A percentile compares a stretch with the other conserved stretches of the same genome.
These are phyloP conservation scores for Trichoderma cornu-damae DNA, from an alignment of 2,329 filamentous ascomycete species.

Conservation along the genomic window DNA sequence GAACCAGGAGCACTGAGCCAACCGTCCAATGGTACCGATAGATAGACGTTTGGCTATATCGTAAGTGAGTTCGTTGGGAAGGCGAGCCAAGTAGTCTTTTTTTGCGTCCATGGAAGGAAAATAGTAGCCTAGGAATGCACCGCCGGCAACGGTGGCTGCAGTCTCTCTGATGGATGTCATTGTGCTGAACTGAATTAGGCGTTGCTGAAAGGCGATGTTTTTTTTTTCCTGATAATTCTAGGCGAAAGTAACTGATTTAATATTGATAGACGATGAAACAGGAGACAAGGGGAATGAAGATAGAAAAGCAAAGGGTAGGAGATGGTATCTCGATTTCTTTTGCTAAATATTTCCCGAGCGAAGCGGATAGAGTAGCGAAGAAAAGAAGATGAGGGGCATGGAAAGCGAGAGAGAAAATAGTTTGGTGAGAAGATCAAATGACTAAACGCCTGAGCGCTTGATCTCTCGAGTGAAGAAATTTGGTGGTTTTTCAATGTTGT, in stretches of 20 bases:
- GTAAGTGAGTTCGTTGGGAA: neutral
- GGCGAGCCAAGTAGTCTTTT: neutral
- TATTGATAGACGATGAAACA: too few species aligned
- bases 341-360: too few species aligned
- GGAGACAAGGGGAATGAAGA: neutral
- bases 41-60: neutral
- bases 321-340: too few species aligned
- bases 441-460: neutral
- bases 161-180: neutral
- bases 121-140: too few species aligned
- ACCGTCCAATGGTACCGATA: neutral
- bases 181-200: neutral
- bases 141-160: neutral
- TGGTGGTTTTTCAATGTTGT: neutral
- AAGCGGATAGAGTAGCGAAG: neutral
- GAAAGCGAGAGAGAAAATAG: neutral
- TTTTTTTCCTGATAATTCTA: too few species aligned
- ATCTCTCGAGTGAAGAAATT: neutral
- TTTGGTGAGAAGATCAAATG: too few species aligned
- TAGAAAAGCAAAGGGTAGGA: neutral
- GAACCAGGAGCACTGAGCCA: neutral
- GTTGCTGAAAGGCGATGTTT: too few species aligned
- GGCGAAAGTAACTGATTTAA: too few species aligned
- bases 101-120: neutral
- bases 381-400: neutral